Percentiles rank a stretch among this genome's conserved stretches.
phyloP scores from a whole-genome alignment of 2,329 filamentous ascomycete species.

The Diaporthe ampelina region DNA sequence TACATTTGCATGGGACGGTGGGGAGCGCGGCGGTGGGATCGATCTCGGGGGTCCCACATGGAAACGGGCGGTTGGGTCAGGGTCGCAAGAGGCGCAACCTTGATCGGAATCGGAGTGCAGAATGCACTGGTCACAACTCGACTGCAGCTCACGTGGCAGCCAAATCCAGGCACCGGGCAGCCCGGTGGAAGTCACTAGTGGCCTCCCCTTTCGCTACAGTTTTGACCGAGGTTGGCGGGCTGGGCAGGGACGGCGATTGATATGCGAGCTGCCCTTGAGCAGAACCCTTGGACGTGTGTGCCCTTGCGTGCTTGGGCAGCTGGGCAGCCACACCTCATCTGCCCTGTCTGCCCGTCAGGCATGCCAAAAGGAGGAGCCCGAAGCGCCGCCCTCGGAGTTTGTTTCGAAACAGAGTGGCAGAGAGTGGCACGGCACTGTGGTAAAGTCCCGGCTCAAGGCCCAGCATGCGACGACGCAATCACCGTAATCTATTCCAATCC shows the following conservation, averaged over 20 bases:
- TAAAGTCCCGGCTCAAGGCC: background rate
- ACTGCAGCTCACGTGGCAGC: slow-evolving; percentile 24
- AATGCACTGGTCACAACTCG: slow-evolving; percentile 30
- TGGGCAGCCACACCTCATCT: background rate
- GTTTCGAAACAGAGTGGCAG: slow-evolving; percentile 24
- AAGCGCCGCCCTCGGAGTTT: slow-evolving; percentile 18
- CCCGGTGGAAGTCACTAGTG: slow-evolving; percentile 11
- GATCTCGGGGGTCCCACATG: slow-evolving; percentile 28
- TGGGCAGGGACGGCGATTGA: slow-evolving; percentile 16
- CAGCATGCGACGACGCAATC: slow-evolving; percentile 28
- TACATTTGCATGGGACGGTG: background rate
- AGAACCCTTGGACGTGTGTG: too few relatives aligned
- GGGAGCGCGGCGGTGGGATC: slow-evolving; percentile 19
- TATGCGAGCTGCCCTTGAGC: too few relatives aligned
- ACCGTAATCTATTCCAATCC: slow-evolving; percentile 32
- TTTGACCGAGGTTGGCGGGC: slow-evolving; percentile 10
- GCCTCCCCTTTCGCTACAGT: slow-evolving; percentile 10
- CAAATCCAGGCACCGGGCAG: slow-evolving; percentile 8
- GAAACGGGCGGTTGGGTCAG: slow-evolving; percentile 20
- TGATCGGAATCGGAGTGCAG: slow-evolving; percentile 24
- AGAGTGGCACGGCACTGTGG: background rate
- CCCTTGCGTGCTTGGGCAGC: too few relatives aligned
- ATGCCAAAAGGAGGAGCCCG: slow-evolving; percentile 13
- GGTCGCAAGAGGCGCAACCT: slow-evolving; percentile 22
- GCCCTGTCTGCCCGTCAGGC: background rate